Evolutionary conservation across 2,329 filamentous ascomycete species (phyloP).

Genomic region (Mycosphaerella sp.): DNA sequence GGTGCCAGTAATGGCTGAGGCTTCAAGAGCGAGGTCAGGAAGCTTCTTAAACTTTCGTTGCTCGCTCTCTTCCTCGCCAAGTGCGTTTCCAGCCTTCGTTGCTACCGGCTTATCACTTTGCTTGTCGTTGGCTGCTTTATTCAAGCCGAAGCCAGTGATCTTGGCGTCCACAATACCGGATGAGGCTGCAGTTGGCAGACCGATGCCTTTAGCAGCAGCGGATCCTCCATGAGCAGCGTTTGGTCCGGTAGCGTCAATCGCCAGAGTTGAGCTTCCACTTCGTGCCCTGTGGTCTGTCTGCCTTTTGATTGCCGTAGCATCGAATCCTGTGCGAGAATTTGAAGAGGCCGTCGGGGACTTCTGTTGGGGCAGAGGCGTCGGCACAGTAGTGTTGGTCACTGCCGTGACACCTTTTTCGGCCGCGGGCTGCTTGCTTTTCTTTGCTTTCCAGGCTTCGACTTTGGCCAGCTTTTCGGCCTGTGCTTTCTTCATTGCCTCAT

Average conservation of each 20-base stretch:
- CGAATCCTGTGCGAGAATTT: constrained; percentile 69
- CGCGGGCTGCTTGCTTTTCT: constrained; percentile 3
- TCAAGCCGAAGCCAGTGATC: constrained; percentile 77
- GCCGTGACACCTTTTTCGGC: neutral
- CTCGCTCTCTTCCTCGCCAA: constrained; percentile 82
- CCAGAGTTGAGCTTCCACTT: constrained; percentile 51
- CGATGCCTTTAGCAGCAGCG: constrained; percentile 32
- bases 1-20: constrained; percentile 45
- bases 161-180: constrained; percentile 46
- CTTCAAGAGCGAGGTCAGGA: constrained; percentile 63
- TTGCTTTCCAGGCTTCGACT: constrained; percentile 54
- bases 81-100: constrained; percentile 66
- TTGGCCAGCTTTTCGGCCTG: constrained; percentile 65
- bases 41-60: constrained; percentile 88
- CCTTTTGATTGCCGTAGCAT: constrained; percentile 79
- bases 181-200: constrained; percentile 19
- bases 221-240: too few relatives aligned
- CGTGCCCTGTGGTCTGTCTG: constrained; percentile 53
- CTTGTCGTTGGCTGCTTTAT: constrained; percentile 58
- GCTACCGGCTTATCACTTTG: constrained; percentile 53
- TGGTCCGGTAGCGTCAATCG: constrained; percentile 48
- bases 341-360: constrained; percentile 5
- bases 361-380: neutral
- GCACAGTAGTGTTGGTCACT: neutral
- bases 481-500: constrained; percentile 71